Base-by-base conservation (phyloP, 2,329 filamentous ascomycete genomes). In the Juglanconis oblonga region DNA sequence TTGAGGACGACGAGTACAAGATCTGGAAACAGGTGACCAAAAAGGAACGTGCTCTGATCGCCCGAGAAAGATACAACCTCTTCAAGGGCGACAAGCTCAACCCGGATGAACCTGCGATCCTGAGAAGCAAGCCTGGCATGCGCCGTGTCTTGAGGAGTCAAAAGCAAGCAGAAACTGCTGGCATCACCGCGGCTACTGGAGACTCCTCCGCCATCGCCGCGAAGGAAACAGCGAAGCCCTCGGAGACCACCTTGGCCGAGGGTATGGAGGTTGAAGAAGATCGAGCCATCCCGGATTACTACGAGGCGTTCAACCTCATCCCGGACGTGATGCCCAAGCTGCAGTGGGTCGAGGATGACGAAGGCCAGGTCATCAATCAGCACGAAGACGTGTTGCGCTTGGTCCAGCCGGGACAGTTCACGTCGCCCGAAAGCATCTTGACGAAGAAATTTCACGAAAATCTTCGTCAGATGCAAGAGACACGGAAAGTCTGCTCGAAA, bases 11-110 rank as follows among this genome's bases (percentile, higher is more conserved):
- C 61, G 94, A 97, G 71, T 97, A 95, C 77, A 96, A 96, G 72
- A 90, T 95, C 40, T 99, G 96, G 95, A 99, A 98, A 77, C 94
- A 98, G 74, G 92, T 97, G 45, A 99, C 95, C 2, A 98, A 98
- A 76, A 97, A 95, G 72, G 93, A 97, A 69, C 88, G 95, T 64
- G 95, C 95, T 4, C 79, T 89, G 31, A 86, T 94, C 56, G 90
- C 95, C 61, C 92, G 93, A 64, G 91, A 97, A 71, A 86, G 95
- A 36, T 88, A 92, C 73, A 85, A 90, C 44, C 83, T 99, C 13
- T 97, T 99, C 76, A 89, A 89, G 63, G 90, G 89, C 54, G 88
- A 92, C 68, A 91, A 87, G 68, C 80, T 99, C 53, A 96, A 97
- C 70, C 74, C 84, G 0, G 95, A 99, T 35, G 92, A 96, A 64